Evolutionary conservation across 495 filamentous ascomycete genomes (phyloP), one percentile per base, ranked within the genome.

Genomic region (Trichoderma reesei): DNA sequence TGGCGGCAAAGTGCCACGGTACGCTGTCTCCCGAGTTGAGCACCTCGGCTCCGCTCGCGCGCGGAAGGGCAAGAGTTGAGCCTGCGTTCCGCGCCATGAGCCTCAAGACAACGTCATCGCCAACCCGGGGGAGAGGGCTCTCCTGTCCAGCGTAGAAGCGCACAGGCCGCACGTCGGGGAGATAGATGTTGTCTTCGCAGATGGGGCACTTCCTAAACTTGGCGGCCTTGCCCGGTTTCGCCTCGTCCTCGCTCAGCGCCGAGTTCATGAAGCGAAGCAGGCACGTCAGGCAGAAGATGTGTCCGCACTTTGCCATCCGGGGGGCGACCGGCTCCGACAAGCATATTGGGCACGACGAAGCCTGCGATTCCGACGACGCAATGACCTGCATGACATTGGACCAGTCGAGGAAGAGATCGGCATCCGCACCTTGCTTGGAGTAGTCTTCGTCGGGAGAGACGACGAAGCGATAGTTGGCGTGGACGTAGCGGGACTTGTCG

Each of bases 391-490:
- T 81, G 10, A 98, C 89, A 65, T 89, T 86, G 60, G 85, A 81
- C 94, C 94, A 98, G 63, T 96, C 90, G 60, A 98, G 76, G 71
- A 94, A 89, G 46, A 92, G 84, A 75, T 98, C 93, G 36, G 94
- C 87, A 76, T 98, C 91, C 61, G 83, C 81, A 20, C 90, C 86
- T 70, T 97, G 93, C 1, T 84, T 79, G 62, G 83, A 80, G 71
- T 96, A 98, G 67, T 87, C 85, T 18, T 86, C 88, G 20, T 81
- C 80, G 0, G 94, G 94, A 64, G 89, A 85, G 41, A 98, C 94
- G 64, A 98, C 88, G 72, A 98, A 98, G 26, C 94, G 86, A 72
- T 98, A 98, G 73, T 98, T 98, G 34, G 94, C 91, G 76, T 98
- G 92, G 33, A 98, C 90, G 69, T 96, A 98, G 70, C 87, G 88